These are phyloP conservation scores for Coelastrella sp. DNA, from an alignment of 139 green algal species.

Conservation along the genomic window DNA sequence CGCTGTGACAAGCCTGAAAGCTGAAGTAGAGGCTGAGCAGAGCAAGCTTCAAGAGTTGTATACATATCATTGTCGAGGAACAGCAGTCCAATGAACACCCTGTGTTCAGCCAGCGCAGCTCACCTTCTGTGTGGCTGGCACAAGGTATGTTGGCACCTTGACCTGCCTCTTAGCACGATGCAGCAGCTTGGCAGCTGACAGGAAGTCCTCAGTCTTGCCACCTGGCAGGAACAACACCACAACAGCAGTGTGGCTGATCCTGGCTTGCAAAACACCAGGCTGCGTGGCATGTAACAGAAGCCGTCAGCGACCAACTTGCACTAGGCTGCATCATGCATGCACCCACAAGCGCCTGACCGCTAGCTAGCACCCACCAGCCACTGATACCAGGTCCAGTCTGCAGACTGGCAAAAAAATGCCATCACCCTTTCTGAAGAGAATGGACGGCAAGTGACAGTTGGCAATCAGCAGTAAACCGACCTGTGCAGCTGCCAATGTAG, in stretches of 20 bases:
- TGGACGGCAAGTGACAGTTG: too few species aligned
- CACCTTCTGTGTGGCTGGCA: constrained; percentile 96
- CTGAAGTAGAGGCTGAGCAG: not conserved
- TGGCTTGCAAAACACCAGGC: not conserved
- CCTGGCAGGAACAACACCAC: constrained; percentile 57
- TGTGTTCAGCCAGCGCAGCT: not conserved
- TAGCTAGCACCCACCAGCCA: too few species aligned
- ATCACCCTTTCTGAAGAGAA: too few species aligned
- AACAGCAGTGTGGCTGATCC: not conserved
- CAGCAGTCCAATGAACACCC: not conserved
- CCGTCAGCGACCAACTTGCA: too few species aligned
- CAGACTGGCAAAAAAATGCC: too few species aligned
- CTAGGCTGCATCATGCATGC: too few species aligned
- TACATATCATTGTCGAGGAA: not conserved
- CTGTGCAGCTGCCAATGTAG: constrained; percentile 93
- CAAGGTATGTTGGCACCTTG: constrained; percentile 96
- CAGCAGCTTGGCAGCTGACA: constrained; percentile 91
- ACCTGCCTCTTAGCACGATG: constrained; percentile 85
- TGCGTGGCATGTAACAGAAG: not conserved
- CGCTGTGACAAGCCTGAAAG: too few species aligned
- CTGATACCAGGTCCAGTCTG: too few species aligned
- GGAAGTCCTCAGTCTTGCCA: constrained; percentile 98
- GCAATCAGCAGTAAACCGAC: constrained; percentile 31
- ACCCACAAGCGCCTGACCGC: too few species aligned
- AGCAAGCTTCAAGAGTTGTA: not conserved